A percentile compares a stretch with the other conserved stretches of the same genome.
Conservation (phyloP, 2,329 filamentous ascomycete genomes). For the Teratosphaeria zuluensis region DNA sequence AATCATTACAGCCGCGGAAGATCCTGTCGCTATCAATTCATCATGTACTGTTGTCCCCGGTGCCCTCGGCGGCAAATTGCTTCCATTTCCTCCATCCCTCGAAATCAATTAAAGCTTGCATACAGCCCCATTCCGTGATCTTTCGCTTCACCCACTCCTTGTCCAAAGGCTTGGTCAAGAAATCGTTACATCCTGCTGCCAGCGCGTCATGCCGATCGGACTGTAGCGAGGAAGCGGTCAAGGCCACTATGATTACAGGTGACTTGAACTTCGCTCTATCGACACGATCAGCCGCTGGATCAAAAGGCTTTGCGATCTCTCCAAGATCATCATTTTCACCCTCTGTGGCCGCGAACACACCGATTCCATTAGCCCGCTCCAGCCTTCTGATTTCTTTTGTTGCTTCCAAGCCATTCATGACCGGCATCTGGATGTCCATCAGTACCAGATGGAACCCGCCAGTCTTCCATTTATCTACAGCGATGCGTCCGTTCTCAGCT, state of each 20-base stretch:
- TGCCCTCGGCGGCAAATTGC: constrained; percentile 48
- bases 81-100: constrained; percentile 98
- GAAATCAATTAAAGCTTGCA: constrained; percentile 98
- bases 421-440: constrained; percentile 65
- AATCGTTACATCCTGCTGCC: constrained; percentile 95
- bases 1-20: neutral
- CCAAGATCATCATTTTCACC: constrained; percentile 9
- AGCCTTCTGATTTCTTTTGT: constrained; percentile 88
- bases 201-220: constrained; percentile 91
- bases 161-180: constrained; percentile 91
- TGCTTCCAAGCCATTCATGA: constrained; percentile 61
- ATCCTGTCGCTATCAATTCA: neutral
- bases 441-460: constrained; percentile 93
- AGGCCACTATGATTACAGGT: constrained; percentile 92
- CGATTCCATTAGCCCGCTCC: constrained; percentile 84
- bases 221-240: constrained; percentile 89
- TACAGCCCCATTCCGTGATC: constrained; percentile 98
- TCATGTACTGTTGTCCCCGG: constrained; percentile 5
- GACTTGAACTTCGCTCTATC: constrained; percentile 73
- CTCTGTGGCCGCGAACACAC: constrained; percentile 54
- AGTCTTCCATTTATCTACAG: constrained; percentile 82
- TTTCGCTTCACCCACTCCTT: constrained; percentile 97
- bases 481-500: constrained; percentile 90
- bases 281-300: constrained; percentile 57
- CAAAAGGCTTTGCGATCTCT: constrained; percentile 14